Percentiles rank a stretch among this genome's conserved stretches.
phyloP scores from a whole-genome alignment of 2,329 filamentous ascomycete species.

The Colletotrichum graminicola region DNA sequence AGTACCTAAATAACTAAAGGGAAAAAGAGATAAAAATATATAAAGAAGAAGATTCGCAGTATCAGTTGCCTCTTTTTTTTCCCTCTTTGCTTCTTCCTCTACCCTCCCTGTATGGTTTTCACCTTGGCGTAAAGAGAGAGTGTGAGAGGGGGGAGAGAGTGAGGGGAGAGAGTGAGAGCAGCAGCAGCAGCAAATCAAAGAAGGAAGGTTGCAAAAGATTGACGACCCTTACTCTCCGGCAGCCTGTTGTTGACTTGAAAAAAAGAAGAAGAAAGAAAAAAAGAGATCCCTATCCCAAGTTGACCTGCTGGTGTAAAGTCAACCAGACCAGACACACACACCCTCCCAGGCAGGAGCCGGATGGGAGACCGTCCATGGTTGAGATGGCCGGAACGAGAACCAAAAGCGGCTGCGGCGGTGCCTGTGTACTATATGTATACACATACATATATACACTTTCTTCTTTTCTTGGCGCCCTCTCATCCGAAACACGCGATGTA shows the following conservation, averaged over 20 bases:
- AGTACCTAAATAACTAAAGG: too few species aligned
- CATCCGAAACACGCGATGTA: not conserved
- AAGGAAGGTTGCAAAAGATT: not conserved
- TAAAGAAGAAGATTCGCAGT: too few species aligned
- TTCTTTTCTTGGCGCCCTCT: not conserved
- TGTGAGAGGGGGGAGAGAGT: too few species aligned
- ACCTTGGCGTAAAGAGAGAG: not conserved
- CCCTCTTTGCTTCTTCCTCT: not conserved
- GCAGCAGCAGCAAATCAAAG: not conserved
- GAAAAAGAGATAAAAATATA: too few species aligned
- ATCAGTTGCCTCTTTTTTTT: not conserved
- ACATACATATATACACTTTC: too few species aligned
- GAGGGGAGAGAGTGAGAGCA: too few species aligned
- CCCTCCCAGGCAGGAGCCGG: not conserved
- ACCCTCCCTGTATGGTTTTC: not conserved
- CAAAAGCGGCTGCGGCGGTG: not conserved
- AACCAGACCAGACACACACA: not conserved
- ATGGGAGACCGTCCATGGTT: not conserved
- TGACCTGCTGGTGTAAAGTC: too few species aligned
- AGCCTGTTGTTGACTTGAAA: too few species aligned
- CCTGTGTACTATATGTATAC: not conserved
- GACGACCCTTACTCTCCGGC: too few species aligned
- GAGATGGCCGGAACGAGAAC: not conserved
- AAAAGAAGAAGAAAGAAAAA: too few species aligned
- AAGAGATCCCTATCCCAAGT: not conserved